phyloP scores from a whole-genome alignment of 257 asterid species.

The Gentiana dahurica region DNA sequence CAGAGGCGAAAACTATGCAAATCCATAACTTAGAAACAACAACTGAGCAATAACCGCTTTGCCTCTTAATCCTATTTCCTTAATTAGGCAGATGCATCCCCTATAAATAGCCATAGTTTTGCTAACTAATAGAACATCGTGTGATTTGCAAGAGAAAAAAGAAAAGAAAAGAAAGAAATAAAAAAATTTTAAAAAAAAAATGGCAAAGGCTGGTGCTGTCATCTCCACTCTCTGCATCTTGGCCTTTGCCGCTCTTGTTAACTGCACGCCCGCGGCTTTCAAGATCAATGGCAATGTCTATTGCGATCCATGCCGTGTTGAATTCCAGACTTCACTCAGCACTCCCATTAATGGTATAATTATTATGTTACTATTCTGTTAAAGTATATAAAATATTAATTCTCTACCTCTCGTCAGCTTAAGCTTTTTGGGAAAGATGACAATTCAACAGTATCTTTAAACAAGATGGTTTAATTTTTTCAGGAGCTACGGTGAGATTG shows the following conservation, averaged over 20 bases:
- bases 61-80: neutral
- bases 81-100: neutral
- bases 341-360: slow-evolving; percentile 7
- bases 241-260: slow-evolving; percentile 14
- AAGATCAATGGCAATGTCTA: slow-evolving; percentile 22
- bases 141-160: neutral
- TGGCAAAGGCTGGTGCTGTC: slow-evolving; percentile 17
- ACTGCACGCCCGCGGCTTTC: slow-evolving; percentile 9
- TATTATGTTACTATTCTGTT: neutral
- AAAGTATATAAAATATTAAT: no score
- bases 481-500: slow-evolving; percentile 27
- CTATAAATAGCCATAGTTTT: slow-evolving; percentile 1
- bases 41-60: neutral
- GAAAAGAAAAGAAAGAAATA: neutral
- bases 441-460: slow-evolving; percentile 30
- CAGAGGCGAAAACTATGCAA: neutral
- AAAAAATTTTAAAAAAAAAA: neutral
- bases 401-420: neutral
- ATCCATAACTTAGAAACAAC: neutral
- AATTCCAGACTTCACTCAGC: slow-evolving; percentile 18
- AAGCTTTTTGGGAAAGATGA: slow-evolving; percentile 13
- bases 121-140: neutral
- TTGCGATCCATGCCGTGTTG: slow-evolving; percentile 30
- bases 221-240: slow-evolving; percentile 7
- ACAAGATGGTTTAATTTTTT: slow-evolving; percentile 6